phyloP scores from a whole-genome alignment of 331 rosid species.

The Acacia concinna region DNA sequence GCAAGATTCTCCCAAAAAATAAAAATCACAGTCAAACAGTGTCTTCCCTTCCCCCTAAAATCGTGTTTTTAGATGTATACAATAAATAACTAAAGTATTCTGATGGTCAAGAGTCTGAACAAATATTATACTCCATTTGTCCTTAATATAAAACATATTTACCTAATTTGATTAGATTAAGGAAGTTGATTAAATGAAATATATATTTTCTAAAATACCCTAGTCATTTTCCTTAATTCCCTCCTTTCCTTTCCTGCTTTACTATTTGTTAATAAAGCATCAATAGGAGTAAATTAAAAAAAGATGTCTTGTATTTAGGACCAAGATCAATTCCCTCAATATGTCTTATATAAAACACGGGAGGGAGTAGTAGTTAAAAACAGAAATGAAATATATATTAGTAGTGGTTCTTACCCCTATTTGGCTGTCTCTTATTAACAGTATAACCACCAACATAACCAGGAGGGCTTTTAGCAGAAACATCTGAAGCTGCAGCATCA shows the following conservation, averaged over 20 bases:
- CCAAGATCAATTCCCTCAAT: too few species aligned
- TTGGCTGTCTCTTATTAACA: conserved; percentile 83
- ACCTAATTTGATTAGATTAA: too few species aligned
- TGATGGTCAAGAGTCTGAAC: neutral
- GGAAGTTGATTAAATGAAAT: too few species aligned
- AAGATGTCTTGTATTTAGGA: too few species aligned
- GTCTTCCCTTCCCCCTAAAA: neutral
- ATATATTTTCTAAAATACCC: too few species aligned
- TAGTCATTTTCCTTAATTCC: too few species aligned
- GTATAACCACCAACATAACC: conserved; percentile 84
- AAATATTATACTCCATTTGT: neutral
- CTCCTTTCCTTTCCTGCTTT: too few species aligned
- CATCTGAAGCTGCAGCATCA: conserved; percentile 65
- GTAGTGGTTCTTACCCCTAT: conserved; percentile 66
- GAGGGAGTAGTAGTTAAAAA: neutral
- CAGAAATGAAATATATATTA: conserved; percentile 25
- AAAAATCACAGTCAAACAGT: neutral
- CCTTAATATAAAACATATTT: too few species aligned
- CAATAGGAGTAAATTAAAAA: too few species aligned
- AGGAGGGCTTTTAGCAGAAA: conserved; percentile 68
- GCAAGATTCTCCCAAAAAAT: conserved; percentile 11
- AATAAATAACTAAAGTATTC: conserved; percentile 16
- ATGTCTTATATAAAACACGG: too few species aligned
- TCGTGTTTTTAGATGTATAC: neutral
- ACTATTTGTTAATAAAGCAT: too few species aligned